Evolutionary conservation across 352 stramenopile species (phyloP).

Genomic region (Chloridella minuta): DNA sequence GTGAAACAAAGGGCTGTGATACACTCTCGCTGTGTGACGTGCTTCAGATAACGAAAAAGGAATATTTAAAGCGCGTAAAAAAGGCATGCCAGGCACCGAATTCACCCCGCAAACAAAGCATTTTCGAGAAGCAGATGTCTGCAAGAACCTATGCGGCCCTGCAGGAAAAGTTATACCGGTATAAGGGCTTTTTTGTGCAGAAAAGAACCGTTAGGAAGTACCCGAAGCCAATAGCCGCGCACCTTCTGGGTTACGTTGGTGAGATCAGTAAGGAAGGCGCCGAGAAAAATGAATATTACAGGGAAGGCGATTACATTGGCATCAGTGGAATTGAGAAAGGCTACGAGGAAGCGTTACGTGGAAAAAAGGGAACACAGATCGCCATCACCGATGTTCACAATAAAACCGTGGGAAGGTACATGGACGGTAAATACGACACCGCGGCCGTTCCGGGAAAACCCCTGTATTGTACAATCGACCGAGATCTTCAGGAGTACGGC

Average conservation of each 20-base stretch:
- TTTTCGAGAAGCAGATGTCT: not conserved
- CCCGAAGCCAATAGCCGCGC: not conserved
- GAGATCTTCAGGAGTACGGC: not conserved
- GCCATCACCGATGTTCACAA: not conserved
- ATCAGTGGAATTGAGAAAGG: not conserved
- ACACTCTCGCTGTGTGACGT: not conserved
- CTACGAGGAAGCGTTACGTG: not conserved
- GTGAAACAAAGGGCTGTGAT: not conserved
- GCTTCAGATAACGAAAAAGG: not conserved
- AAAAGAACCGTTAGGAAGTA: not conserved
- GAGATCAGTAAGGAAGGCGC: not conserved
- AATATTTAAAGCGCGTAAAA: not conserved
- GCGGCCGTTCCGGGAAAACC: not conserved
- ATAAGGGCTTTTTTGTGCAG: not conserved
- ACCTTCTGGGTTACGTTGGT: not conserved
- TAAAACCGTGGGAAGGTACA: not conserved
- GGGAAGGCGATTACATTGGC: not conserved
- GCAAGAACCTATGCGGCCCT: not conserved
- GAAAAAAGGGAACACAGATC: not conserved
- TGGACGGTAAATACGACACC: not conserved
- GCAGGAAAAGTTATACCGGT: not conserved
- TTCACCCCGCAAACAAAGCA: not conserved
- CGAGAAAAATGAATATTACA: not conserved
- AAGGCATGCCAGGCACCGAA: not conserved
- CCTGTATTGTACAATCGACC: not conserved